A percentile compares a stretch with the other conserved stretches of the same genome.
phyloP scores from a whole-genome alignment of 2,329 filamentous ascomycete species.

The Hypoxylon sp. region DNA sequence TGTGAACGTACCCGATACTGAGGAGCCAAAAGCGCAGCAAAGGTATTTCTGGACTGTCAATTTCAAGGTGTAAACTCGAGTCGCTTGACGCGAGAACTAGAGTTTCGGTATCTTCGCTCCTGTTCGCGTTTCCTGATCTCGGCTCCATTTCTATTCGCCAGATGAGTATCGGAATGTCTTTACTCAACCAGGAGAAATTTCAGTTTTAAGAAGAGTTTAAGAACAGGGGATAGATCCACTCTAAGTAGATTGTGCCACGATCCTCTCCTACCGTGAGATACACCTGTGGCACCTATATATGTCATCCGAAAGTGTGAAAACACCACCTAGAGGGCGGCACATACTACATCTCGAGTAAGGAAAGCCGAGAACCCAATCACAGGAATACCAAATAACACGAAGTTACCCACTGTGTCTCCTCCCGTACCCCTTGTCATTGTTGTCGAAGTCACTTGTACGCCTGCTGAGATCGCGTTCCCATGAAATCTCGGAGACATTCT shows the following conservation, averaged over 20 bases:
- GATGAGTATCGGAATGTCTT: background rate
- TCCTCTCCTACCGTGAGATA: constrained; percentile 9
- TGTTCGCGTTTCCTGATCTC: background rate
- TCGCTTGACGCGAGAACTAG: constrained; percentile 15
- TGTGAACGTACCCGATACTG: constrained; percentile 42
- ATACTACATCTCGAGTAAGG: constrained; percentile 15
- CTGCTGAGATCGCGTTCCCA: constrained; percentile 4
- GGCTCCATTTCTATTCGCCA: constrained; percentile 18
- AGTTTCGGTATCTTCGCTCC: constrained; percentile 26
- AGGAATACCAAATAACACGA: background rate
- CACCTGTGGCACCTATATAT: constrained; percentile 28
- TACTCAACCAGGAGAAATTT: constrained; percentile 5
- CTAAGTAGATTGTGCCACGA: constrained; percentile 17
- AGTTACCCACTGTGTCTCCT: constrained; percentile 8
- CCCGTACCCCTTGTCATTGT: background rate
- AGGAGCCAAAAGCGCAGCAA: constrained; percentile 42
- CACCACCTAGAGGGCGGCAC: background rate
- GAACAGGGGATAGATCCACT: constrained; percentile 11
- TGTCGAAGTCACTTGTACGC: constrained; percentile 12
- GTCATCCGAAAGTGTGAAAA: constrained; percentile 3
- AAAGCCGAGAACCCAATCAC: constrained; percentile 12
- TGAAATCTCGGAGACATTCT: constrained; percentile 2
- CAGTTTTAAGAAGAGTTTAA: constrained; percentile 14
- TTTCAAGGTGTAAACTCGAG: constrained; percentile 16
- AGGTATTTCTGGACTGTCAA: constrained; percentile 37